Evolutionary conservation across 2,329 filamentous ascomycete genomes (phyloP).

Genomic region (Venturia oleaginea): DNA sequence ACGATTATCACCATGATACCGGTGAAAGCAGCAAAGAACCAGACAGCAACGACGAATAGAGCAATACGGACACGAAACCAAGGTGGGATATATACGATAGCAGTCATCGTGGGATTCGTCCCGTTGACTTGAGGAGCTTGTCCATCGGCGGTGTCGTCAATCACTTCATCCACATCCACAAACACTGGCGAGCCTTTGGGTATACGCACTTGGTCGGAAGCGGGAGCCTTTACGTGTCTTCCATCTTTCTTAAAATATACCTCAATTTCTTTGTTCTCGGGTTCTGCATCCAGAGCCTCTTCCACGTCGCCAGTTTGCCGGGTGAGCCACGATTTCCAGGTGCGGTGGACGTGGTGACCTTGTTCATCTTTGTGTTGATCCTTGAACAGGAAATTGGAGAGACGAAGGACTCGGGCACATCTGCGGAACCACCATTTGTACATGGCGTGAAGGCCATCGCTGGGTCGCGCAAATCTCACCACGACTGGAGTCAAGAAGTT

Average conservation of each 20-base stretch:
- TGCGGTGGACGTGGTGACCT: slow-evolving; percentile 53
- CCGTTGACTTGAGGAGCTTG: slow-evolving; percentile 24
- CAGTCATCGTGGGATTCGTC: slow-evolving; percentile 37
- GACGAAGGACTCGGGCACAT: slow-evolving; percentile 67
- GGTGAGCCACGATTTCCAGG: slow-evolving; percentile 49
- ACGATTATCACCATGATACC: slow-evolving; percentile 79
- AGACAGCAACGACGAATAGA: slow-evolving; percentile 80
- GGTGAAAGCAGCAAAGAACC: slow-evolving; percentile 83
- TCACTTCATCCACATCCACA: slow-evolving; percentile 60
- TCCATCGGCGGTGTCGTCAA: slow-evolving; percentile 45
- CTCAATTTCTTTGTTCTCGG: slow-evolving; percentile 23
- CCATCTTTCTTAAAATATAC: slow-evolving; percentile 57
- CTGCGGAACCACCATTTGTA: slow-evolving; percentile 95
- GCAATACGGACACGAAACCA: slow-evolving; percentile 72
- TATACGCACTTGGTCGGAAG: slow-evolving; percentile 89
- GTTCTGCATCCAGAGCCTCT: slow-evolving; percentile 21
- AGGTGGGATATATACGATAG: slow-evolving; percentile 65
- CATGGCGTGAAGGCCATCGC: slow-evolving; percentile 71
- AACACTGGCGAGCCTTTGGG: slow-evolving; percentile 79
- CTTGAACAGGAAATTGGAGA: slow-evolving; percentile 91
- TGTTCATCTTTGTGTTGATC: slow-evolving; percentile 76
- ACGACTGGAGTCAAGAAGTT: slow-evolving; percentile 91
- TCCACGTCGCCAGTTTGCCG: slow-evolving; percentile 21
- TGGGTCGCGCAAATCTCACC: slow-evolving; percentile 75
- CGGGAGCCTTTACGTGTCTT: slow-evolving; percentile 81